phyloP scores from a whole-genome alignment of 1,284 basidiomycete genomes.

The Sanghuangporus sanghuang region DNA sequence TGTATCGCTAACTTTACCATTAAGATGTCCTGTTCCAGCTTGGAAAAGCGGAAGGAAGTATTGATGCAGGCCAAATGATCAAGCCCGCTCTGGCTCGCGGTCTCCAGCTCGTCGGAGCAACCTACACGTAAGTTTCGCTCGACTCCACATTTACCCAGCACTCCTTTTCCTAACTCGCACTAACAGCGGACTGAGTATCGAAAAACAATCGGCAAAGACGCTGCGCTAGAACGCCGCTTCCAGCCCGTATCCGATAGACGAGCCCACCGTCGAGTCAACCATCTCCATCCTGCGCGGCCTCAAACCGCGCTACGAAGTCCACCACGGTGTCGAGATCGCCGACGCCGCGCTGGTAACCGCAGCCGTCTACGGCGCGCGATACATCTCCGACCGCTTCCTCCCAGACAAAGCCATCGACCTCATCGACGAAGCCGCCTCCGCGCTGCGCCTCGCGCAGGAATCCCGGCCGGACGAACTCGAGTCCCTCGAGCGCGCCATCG shows the following conservation, averaged over 20 bases:
- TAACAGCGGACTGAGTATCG: conserved; percentile 80
- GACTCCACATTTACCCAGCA: neutral
- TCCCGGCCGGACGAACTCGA: conserved; percentile 87
- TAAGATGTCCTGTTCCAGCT: conserved; percentile 77
- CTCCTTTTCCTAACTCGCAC: neutral
- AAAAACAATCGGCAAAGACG: conserved; percentile 89
- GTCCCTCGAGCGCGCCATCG: conserved; percentile 74
- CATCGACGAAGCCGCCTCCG: conserved; percentile 85
- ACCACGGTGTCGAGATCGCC: conserved; percentile 89
- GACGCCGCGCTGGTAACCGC: conserved; percentile 86
- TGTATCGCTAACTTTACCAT: neutral
- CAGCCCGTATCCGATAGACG: conserved; percentile 84
- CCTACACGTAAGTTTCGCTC: conserved; percentile 56
- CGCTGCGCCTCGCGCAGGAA: conserved; percentile 88
- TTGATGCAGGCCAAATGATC: conserved; percentile 91
- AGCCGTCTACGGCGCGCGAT: conserved; percentile 78
- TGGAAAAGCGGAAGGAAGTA: conserved; percentile 87
- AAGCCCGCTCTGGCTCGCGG: conserved; percentile 85
- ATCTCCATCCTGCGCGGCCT: conserved; percentile 88
- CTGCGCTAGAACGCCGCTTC: conserved; percentile 86
- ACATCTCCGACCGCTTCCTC: conserved; percentile 81
- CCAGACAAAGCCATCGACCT: conserved; percentile 91
- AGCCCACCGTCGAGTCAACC: conserved; percentile 82
- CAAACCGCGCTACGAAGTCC: conserved; percentile 81
- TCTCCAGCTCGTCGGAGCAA: conserved; percentile 82